Base-by-base conservation (phyloP, 2,329 filamentous ascomycete species). In the Chaetothyriales sp. region DNA sequence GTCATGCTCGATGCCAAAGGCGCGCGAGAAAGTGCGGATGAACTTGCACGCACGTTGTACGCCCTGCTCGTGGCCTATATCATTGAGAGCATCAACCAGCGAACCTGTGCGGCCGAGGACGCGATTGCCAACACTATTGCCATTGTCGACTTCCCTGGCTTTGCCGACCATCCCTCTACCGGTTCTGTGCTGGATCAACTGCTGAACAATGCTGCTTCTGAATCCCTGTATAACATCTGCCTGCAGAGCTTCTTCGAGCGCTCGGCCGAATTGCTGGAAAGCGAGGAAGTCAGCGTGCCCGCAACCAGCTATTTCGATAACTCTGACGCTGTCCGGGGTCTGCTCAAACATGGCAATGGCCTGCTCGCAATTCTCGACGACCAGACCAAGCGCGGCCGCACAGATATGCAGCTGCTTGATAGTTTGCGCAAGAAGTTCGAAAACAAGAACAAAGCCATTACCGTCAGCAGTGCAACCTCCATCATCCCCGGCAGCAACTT, bases 301-400 rank as follows among this genome's bases (percentile, higher is more conserved):
- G 83, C 89, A 0, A 95, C 90, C 0, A 95, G 87, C 70, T 98
- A 96, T 67, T 98, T 95, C 60, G 92, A 98, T 68, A 98, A 96
- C 66, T 88, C 86, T 0, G 92, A 96, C 65, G 88, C 90, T 8
- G 88, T 95, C 54, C 87, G 85, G 61, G 90, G 88, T 10, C 75
- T 98, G 28, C 73, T 98, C 50, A 98, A 96, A 70, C 76, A 86
- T 51, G 87, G 89, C 22, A 96, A 96, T 61, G 92, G 92, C 44
- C 73, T 98, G 42, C 74, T 98, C 18, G 89, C 87, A 67, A 98
- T 98, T 56, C 73, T 98, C 0, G 92, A 98, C 63, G 92, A 98
- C 62, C 92, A 98, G 67, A 95, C 88, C 44, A 83, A 86, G 47
- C 85, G 90, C 49, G 85, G 90, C 59, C 83, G 88, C 62, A 86